Percentiles rank a stretch among this genome's conserved stretches.
Evolutionary conservation across 768 basidiomycete species (phyloP).

Genomic region (Tephrocybe rancida): DNA sequence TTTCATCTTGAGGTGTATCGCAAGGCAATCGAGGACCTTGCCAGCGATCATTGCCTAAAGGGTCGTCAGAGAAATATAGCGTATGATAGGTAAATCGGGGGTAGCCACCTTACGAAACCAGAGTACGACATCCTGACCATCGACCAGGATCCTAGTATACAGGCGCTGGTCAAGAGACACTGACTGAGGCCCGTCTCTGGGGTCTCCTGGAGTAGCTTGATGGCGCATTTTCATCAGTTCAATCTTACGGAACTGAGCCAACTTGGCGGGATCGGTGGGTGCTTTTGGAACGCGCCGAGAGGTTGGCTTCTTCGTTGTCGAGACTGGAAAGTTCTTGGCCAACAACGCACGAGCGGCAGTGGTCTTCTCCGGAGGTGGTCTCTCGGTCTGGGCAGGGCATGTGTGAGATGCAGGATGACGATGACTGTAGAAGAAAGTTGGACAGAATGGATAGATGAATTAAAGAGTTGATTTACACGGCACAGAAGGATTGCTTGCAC

Average conservation of each 20-base stretch:
- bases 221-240: slow-evolving; percentile 79
- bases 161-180: slow-evolving; percentile 58
- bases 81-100: not conserved
- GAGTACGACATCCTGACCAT: slow-evolving; percentile 44
- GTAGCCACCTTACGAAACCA: slow-evolving; percentile 74
- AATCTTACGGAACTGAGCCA: slow-evolving; percentile 56
- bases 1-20: slow-evolving; percentile 34
- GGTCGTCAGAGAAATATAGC: not conserved
- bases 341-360: slow-evolving; percentile 54
- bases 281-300: slow-evolving; percentile 29
- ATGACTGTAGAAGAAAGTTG: slow-evolving; percentile 46
- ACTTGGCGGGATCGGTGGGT: slow-evolving; percentile 53
- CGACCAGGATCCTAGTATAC: slow-evolving; percentile 49
- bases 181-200: slow-evolving; percentile 49
- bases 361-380: slow-evolving; percentile 34
- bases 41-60: slow-evolving; percentile 57
- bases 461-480: slow-evolving; percentile 41
- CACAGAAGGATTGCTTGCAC: slow-evolving; percentile 66
- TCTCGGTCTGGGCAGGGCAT: slow-evolving; percentile 41
- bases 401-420: slow-evolving; percentile 64
- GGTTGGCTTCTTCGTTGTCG: slow-evolving; percentile 20
- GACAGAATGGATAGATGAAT: slow-evolving; percentile 14
- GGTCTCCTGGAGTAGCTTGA: slow-evolving; percentile 63
- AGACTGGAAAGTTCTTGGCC: slow-evolving; percentile 49
- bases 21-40: slow-evolving; percentile 60